These are phyloP conservation scores for Penicillium paradoxum DNA, from an alignment of 495 filamentous ascomycete species.

Conservation along the genomic window DNA sequence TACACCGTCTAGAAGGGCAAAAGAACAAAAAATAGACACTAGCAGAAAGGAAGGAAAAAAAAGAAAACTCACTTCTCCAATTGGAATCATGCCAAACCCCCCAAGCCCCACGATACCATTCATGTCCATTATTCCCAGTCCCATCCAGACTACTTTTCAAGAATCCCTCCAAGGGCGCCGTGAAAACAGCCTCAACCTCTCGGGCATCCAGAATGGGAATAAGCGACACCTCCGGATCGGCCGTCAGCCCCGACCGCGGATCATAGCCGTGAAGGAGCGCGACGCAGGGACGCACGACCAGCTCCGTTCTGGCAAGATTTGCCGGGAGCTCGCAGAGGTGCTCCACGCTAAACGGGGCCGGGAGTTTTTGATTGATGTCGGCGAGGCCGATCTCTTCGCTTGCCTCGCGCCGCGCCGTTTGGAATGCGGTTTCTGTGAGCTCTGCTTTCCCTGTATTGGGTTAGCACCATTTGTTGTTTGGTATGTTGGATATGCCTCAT, in stretches of 20 bases:
- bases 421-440: constrained; percentile 49
- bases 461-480: background rate
- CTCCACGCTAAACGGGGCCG: constrained; percentile 69
- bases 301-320: constrained; percentile 72
- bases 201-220: constrained; percentile 75
- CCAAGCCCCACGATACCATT: background rate
- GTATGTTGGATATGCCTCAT: background rate
- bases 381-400: constrained; percentile 88
- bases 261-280: constrained; percentile 67
- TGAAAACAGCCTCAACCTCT: constrained; percentile 89
- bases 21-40: background rate
- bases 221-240: constrained; percentile 61
- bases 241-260: constrained; percentile 28
- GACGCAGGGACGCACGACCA: constrained; percentile 80
- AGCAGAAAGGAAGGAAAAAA: constrained; percentile 5
- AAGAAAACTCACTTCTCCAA: constrained; percentile 50
- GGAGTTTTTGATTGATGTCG: constrained; percentile 55
- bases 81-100: constrained; percentile 56
- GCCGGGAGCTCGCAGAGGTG: constrained; percentile 79
- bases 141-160: constrained; percentile 37
- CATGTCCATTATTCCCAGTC: constrained; percentile 17
- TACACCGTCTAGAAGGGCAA: background rate
- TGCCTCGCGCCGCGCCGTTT: constrained; percentile 83
- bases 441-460: constrained; percentile 45
- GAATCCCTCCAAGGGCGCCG: constrained; percentile 74